These are phyloP conservation scores for Hylodesmum podocarpum DNA, from an alignment of 306 rosid genomes.

Conservation along the genomic window DNA sequence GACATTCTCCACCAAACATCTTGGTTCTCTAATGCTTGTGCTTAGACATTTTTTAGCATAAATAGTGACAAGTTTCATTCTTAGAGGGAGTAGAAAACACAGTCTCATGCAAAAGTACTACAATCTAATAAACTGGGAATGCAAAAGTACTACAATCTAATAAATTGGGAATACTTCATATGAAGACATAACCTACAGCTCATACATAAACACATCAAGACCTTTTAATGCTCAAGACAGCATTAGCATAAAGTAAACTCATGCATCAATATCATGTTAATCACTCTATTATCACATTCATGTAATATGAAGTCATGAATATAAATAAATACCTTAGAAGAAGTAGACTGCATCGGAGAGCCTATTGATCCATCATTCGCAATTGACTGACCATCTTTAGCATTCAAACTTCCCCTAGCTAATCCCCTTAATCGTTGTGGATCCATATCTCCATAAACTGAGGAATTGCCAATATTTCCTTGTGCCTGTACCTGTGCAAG, in stretches of 20 bases:
- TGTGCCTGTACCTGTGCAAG: constrained; percentile 89
- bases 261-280: background rate
- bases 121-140: background rate
- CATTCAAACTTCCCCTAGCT: constrained; percentile 64
- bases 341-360: constrained; percentile 88
- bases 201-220: constrained; percentile 23
- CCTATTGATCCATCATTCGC: constrained; percentile 84
- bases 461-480: constrained; percentile 61
- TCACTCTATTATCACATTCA: constrained; percentile 13
- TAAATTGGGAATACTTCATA: background rate
- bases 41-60: background rate
- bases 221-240: constrained; percentile 1
- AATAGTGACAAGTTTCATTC: background rate
- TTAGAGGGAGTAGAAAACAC: background rate
- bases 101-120: background rate
- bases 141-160: background rate
- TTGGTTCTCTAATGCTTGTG: background rate
- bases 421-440: constrained; percentile 77
- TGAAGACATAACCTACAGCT: constrained; percentile 4
- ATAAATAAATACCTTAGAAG: constrained; percentile 62
- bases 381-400: constrained; percentile 69
- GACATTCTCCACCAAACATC: background rate
- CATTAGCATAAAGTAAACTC: constrained; percentile 7
- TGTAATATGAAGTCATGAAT: background rate
- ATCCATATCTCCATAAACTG: constrained; percentile 81